Evolutionary conservation across 139 green algal genomes (phyloP), one percentile per base, ranked within the genome.

Genomic region (Tetratostichococcus sp.): DNA sequence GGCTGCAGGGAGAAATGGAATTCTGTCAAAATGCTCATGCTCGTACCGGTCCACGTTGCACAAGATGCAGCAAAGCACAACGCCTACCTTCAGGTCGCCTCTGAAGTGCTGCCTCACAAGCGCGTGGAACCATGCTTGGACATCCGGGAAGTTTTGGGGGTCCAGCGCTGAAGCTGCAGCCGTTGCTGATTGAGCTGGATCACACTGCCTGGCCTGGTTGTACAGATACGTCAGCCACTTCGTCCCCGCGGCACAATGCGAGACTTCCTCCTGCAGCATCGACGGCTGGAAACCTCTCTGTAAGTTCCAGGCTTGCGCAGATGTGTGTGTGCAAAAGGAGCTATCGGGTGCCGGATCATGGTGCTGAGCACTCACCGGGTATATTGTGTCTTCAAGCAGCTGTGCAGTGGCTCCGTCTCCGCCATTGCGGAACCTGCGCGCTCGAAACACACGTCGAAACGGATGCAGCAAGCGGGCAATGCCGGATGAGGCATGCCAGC

Each of bases 231-330:
- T 85, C 6, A 97, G 86, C 91, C 92, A 98, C 14, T 83, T 73
- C 28, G 96, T 87, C 0, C 94, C 94, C 8, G 93, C 93, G 0
- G 82, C 89, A 80, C 91, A 97, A 81, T 98, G 94, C 1, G 82
- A 89, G 30, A 98, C 79, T 77, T 98, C 93, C 82, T 97, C 94
- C 82, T 86, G 74, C 39, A 28, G 39, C 39, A 50, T 50, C 11
- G 8, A 50, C 39, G 11, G 39, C 6, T 11, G 39, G 50, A 28
- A 2, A 26, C 50, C 22, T 62, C 19, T 28, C 50, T 26, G 4
- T 17, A 62, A n/a, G 50, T 26, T 62, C 4, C 50, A 62, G n/a
- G 14, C 19, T 62, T 62, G 50, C 50, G 14, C 50, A 25, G 17
- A 23, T n/a, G 11, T n/a, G 14, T 50, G 11, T 23, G 14, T 5